Conservation (phyloP, 1,284 basidiomycete genomes). For the Taiwanofungus camphoratus region DNA sequence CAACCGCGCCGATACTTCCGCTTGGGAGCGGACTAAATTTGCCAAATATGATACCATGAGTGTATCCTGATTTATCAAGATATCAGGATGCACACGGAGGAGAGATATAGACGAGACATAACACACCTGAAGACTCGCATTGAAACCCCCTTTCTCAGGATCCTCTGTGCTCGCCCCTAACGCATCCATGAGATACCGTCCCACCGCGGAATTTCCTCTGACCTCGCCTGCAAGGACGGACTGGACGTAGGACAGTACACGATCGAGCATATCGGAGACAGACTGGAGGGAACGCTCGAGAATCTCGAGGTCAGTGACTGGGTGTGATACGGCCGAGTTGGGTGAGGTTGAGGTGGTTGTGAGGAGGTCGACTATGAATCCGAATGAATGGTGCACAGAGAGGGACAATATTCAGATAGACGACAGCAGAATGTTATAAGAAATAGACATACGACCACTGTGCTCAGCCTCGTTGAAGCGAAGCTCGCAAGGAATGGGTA, state of each 20-base stretch:
- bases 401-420: conserved; percentile 5
- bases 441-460: conserved; percentile 65
- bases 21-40: conserved; percentile 91
- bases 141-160: conserved; percentile 71
- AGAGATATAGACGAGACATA: not conserved
- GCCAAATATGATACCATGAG: conserved; percentile 95
- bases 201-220: conserved; percentile 83
- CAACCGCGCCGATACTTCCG: conserved; percentile 87
- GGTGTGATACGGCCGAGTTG: conserved; percentile 44
- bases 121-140: conserved; percentile 66
- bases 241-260: conserved; percentile 83
- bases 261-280: conserved; percentile 78
- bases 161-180: conserved; percentile 65
- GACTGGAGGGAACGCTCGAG: conserved; percentile 69
- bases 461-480: conserved; percentile 80
- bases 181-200: conserved; percentile 90
- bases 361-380: conserved; percentile 80
- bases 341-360: conserved; percentile 39
- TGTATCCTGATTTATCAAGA: conserved; percentile 57
- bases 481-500: conserved; percentile 80
- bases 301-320: conserved; percentile 56
- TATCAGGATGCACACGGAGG: not conserved
- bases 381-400: too few species aligned
- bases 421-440: conserved; percentile 1
- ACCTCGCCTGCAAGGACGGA: conserved; percentile 76